These are phyloP conservation scores for Anacardium occidentale DNA, from an alignment of 345 rosid genomes.

Conservation along the genomic window DNA sequence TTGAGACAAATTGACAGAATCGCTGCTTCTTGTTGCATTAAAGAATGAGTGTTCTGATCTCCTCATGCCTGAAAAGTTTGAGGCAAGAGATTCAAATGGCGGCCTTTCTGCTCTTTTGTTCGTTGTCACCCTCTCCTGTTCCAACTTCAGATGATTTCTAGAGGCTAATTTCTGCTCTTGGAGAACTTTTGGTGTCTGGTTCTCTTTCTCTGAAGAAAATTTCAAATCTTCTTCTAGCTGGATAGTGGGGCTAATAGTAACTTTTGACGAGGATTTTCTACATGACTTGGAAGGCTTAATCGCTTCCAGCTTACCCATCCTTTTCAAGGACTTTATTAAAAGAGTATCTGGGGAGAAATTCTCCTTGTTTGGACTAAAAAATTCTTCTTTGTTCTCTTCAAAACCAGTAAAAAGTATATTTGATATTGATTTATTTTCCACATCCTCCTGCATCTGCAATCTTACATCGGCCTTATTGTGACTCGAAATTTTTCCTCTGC, in stretches of 20 bases:
- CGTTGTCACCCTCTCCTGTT: constrained; percentile 25
- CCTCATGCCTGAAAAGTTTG: constrained; percentile 31
- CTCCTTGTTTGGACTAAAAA: constrained; percentile 76
- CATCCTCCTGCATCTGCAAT: constrained; percentile 26
- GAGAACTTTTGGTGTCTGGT: constrained; percentile 38
- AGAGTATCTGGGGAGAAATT: constrained; percentile 65
- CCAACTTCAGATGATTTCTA: constrained; percentile 34
- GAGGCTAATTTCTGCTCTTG: constrained; percentile 35
- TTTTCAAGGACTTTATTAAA: constrained; percentile 43
- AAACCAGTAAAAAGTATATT: constrained; percentile 29
- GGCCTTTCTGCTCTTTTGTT: constrained; percentile 43
- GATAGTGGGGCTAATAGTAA: constrained; percentile 28
- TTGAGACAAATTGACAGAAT: constrained; percentile 22
- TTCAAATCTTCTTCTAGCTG: constrained; percentile 32
- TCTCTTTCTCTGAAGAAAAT: constrained; percentile 48
- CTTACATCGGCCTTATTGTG: constrained; percentile 31
- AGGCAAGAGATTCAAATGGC: constrained; percentile 56
- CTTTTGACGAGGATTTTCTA: constrained; percentile 36
- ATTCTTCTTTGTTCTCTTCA: constrained; percentile 54
- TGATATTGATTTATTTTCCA: constrained; percentile 28
- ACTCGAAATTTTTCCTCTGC: constrained; percentile 35
- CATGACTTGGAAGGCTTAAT: constrained; percentile 31
- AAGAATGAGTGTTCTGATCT: constrained; percentile 30
- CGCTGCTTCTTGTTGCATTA: constrained; percentile 31
- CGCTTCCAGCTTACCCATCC: constrained; percentile 43